A percentile compares a stretch with the other conserved stretches of the same genome.
phyloP scores from a whole-genome alignment of 1,139 yeast species.

The Ogataea hybrid region DNA sequence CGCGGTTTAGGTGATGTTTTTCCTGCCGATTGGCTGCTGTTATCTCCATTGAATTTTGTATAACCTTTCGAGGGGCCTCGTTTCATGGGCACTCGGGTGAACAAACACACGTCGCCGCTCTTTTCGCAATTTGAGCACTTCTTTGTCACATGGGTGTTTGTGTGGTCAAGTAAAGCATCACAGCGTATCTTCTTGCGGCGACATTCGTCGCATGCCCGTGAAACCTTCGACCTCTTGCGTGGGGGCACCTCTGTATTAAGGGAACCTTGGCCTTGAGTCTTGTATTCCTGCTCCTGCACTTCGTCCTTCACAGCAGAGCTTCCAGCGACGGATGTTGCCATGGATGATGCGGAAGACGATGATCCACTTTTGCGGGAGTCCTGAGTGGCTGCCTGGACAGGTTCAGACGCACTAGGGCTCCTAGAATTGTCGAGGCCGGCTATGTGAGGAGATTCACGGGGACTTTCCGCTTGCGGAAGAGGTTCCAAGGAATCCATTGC shows the following conservation, averaged over 20 bases:
- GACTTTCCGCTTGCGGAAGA: not conserved
- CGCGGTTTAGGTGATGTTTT: constrained; percentile 1
- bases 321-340: constrained; percentile 3
- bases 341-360: constrained; percentile 10
- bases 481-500: not conserved
- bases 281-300: not conserved
- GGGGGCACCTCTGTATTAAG: constrained; percentile 25
- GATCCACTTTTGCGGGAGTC: constrained; percentile 1
- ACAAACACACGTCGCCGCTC: constrained; percentile 54
- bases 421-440: not conserved
- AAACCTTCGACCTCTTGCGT: constrained; percentile 62
- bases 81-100: constrained; percentile 67
- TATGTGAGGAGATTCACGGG: constrained; percentile 2
- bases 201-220: constrained; percentile 69
- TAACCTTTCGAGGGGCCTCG: constrained; percentile 79
- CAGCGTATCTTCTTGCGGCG: constrained; percentile 63
- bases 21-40: not conserved
- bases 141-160: constrained; percentile 44
- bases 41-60: constrained; percentile 34
- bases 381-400: not conserved
- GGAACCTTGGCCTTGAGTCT: not conserved
- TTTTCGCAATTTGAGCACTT: constrained; percentile 58
- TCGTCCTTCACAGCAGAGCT: constrained; percentile 1
- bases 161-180: constrained; percentile 50
- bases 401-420: not conserved